A percentile compares a stretch with the other conserved stretches of the same genome.
Conservation (phyloP, 2,329 filamentous ascomycete genomes). For the Trichoderma simmonsii region DNA sequence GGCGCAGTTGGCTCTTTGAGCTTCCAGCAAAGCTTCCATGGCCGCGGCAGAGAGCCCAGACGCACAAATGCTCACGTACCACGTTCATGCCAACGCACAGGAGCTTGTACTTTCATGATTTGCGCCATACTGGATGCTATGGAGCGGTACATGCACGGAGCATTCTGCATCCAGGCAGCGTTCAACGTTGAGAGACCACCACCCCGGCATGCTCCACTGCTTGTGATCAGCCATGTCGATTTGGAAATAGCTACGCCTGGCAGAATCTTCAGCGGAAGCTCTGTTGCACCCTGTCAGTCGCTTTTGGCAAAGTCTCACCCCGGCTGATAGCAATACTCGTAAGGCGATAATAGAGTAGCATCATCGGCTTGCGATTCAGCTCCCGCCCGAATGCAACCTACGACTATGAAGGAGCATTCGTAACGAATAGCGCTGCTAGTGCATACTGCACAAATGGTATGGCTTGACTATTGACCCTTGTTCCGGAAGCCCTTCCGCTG, state of each 20-base stretch:
- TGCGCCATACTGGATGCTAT: background rate
- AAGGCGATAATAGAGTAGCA: background rate
- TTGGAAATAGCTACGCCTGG: constrained; percentile 17
- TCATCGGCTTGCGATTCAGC: background rate
- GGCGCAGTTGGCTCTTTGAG: background rate
- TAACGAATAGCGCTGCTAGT: background rate
- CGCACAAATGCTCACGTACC: background rate
- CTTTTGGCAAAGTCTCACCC: background rate
- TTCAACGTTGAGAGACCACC: background rate
- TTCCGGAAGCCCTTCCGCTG: constrained; percentile 9
- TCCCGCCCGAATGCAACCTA: background rate
- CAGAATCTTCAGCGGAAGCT: constrained; percentile 9
- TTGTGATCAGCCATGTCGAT: constrained; percentile 4
- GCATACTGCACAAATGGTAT: background rate
- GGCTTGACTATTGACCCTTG: background rate
- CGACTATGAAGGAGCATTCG: background rate
- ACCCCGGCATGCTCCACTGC: background rate
- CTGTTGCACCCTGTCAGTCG: constrained; percentile 2
- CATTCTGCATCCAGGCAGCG: background rate
- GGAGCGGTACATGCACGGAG: background rate
- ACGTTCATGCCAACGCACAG: background rate
- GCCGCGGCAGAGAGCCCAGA: background rate
- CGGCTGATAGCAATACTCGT: background rate
- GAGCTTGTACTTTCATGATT: background rate
- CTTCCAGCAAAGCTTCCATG: background rate